phyloP scores from a whole-genome alignment of 2,329 filamentous ascomycete species.

The Rutstroemia sp. region DNA sequence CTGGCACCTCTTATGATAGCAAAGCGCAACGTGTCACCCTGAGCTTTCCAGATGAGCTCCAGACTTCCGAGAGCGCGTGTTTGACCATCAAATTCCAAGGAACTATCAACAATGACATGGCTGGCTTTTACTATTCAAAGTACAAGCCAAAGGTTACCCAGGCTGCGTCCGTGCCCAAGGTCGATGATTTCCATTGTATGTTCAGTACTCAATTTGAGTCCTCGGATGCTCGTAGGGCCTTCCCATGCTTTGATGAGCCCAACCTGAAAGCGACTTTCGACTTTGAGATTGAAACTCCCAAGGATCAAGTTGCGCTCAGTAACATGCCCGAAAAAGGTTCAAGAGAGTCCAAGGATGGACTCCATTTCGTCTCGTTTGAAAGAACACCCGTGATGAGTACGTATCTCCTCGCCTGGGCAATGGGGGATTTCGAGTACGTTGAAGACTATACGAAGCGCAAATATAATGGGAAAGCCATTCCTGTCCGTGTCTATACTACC shows the following conservation, averaged over 20 bases:
- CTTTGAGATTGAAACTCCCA: constrained; percentile 84
- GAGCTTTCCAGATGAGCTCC: constrained; percentile 65
- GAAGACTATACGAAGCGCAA: constrained; percentile 83
- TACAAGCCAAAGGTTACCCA: constrained; percentile 76
- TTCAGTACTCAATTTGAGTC: constrained; percentile 97
- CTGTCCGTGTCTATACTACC: constrained; percentile 93
- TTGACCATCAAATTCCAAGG: constrained; percentile 71
- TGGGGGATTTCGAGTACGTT: constrained; percentile 95
- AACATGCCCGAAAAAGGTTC: constrained; percentile 88
- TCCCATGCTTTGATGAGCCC: constrained; percentile 97
- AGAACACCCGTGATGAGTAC: constrained; percentile 82
- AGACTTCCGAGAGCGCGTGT: constrained; percentile 56
- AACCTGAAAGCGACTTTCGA: constrained; percentile 96
- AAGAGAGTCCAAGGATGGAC: constrained; percentile 52
- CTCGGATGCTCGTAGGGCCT: constrained; percentile 87
- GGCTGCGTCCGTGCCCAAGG: constrained; percentile 69
- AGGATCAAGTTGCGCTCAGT: constrained; percentile 80
- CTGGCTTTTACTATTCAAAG: constrained; percentile 87
- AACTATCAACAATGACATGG: constrained; percentile 83
- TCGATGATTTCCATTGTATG: constrained; percentile 63
- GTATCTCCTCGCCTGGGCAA: constrained; percentile 84
- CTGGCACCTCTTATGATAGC: constrained; percentile 70
- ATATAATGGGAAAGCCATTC: constrained; percentile 86
- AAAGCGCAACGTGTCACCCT: constrained; percentile 79
- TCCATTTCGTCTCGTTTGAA: constrained; percentile 72